Conservation (phyloP, 495 filamentous ascomycete genomes). For the Friedmanniomyces endolithicus region DNA sequence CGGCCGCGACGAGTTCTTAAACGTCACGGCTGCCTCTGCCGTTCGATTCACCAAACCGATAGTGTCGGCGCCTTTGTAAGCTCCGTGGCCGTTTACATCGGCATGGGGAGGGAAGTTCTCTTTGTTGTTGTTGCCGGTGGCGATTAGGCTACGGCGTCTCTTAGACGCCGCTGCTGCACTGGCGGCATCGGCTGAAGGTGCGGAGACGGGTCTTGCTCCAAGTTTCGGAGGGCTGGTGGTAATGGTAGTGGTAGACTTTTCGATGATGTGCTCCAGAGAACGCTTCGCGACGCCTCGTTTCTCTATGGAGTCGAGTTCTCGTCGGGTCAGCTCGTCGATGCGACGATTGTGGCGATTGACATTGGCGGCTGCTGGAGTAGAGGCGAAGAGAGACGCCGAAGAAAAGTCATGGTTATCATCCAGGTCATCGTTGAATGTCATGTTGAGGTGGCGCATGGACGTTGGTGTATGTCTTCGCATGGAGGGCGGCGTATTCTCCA, state of each 20-base stretch:
- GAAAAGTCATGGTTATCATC: constrained; percentile 43
- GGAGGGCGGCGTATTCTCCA: constrained; percentile 34
- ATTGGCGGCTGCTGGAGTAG: constrained; percentile 40
- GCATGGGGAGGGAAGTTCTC: constrained; percentile 17
- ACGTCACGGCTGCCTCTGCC: constrained; percentile 18
- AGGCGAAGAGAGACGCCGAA: constrained; percentile 47
- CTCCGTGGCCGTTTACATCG: not conserved
- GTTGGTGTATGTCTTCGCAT: constrained; percentile 13
- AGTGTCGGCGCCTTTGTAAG: constrained; percentile 35
- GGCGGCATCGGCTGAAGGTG: not conserved
- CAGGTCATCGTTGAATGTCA: not conserved
- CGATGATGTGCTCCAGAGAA: constrained; percentile 45
- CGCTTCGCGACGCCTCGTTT: constrained; percentile 47
- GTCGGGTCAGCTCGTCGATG: constrained; percentile 44
- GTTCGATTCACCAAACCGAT: constrained; percentile 19
- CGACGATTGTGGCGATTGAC: constrained; percentile 26
- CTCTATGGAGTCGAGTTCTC: constrained; percentile 48
- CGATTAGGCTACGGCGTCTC: constrained; percentile 4
- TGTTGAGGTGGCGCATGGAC: constrained; percentile 16
- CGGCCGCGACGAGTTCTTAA: constrained; percentile 17
- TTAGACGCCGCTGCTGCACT: not conserved
- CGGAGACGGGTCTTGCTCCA: not conserved
- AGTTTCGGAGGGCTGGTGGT: not conserved
- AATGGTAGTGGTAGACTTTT: constrained; percentile 29
- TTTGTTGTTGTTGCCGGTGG: constrained; percentile 14